These are phyloP conservation scores for Colletotrichum melonis DNA, from an alignment of 2,329 filamentous ascomycete genomes.

Conservation along the genomic window DNA sequence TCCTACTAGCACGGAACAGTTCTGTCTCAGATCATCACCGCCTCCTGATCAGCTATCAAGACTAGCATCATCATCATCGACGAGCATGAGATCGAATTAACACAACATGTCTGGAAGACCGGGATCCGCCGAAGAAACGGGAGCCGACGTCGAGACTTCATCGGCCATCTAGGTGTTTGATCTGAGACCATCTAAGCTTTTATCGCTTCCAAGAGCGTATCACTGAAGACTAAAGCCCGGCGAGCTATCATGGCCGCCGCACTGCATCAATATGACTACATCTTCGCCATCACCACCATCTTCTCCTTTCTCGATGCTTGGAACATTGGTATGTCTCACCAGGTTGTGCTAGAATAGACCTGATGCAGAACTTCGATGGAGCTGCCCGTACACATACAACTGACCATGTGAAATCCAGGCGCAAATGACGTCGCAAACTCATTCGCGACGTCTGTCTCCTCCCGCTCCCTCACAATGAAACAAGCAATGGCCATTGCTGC, in stretches of 20 bases:
- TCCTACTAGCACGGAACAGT: background rate
- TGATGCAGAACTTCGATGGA: constrained; percentile 53
- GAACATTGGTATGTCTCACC: constrained; percentile 74
- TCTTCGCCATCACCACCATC: constrained; percentile 72
- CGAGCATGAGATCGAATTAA: constrained; percentile 6
- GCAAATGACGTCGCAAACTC: constrained; percentile 63
- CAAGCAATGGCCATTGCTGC: constrained; percentile 57
- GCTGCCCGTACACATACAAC: constrained; percentile 63
- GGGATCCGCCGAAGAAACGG: constrained; percentile 1
- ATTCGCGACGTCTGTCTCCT: constrained; percentile 59
- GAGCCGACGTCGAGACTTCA: background rate
- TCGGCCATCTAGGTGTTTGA: background rate
- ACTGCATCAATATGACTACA: constrained; percentile 68
- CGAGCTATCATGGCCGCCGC: constrained; percentile 43
- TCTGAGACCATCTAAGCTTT: background rate
- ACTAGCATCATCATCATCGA: background rate
- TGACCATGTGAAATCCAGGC: constrained; percentile 41
- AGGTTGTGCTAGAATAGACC: constrained; percentile 54
- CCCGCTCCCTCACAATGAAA: constrained; percentile 57
- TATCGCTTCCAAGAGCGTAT: background rate
- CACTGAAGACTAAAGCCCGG: background rate
- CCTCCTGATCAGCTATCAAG: too few species aligned
- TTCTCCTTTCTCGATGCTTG: constrained; percentile 75
- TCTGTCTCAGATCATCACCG: background rate
- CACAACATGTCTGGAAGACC: constrained; percentile 9